Percentiles rank a stretch among this genome's conserved stretches.
Conservation (phyloP, 495 filamentous ascomycete genomes). For the Chaetomium tenue region DNA sequence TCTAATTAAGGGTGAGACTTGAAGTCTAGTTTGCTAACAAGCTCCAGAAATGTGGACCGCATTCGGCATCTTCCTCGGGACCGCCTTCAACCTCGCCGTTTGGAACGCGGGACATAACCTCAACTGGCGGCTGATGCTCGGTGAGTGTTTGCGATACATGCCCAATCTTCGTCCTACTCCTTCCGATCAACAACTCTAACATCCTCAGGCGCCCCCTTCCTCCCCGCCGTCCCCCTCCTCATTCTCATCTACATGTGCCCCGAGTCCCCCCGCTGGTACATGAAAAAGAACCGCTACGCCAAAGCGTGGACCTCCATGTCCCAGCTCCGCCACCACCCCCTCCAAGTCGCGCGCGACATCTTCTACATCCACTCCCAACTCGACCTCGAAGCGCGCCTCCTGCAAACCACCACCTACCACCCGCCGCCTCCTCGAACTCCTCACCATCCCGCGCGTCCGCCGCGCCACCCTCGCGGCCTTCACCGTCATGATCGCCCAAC, state of each 20-base stretch:
- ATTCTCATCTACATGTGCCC: conserved; percentile 70
- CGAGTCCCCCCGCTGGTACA: conserved; percentile 64
- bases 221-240: conserved; percentile 68
- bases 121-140: conserved; percentile 73
- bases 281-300: conserved; percentile 60
- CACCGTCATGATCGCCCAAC: conserved; percentile 74
- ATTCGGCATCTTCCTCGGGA: conserved; percentile 75
- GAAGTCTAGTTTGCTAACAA: conserved; percentile 1
- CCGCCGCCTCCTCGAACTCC: conserved; percentile 57
- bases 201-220: conserved; percentile 64
- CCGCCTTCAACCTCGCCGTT: conserved; percentile 68
- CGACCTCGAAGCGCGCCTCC: conserved; percentile 41
- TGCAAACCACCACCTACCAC: conserved; percentile 44
- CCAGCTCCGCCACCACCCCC: conserved; percentile 58
- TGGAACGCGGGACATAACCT: conserved; percentile 47
- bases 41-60: conserved; percentile 69
- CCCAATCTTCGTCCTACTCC: too few species aligned
- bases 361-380: conserved; percentile 68
- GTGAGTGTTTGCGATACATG: conserved; percentile 5
- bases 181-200: neutral
- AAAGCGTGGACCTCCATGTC: conserved; percentile 63
- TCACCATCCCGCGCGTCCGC: conserved; percentile 59
- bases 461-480: conserved; percentile 61
- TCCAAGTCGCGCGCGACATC: conserved; percentile 75
- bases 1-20: neutral